These are phyloP conservation scores for Fragaria ananassa DNA, from an alignment of 306 rosid genomes.

Conservation along the genomic window DNA sequence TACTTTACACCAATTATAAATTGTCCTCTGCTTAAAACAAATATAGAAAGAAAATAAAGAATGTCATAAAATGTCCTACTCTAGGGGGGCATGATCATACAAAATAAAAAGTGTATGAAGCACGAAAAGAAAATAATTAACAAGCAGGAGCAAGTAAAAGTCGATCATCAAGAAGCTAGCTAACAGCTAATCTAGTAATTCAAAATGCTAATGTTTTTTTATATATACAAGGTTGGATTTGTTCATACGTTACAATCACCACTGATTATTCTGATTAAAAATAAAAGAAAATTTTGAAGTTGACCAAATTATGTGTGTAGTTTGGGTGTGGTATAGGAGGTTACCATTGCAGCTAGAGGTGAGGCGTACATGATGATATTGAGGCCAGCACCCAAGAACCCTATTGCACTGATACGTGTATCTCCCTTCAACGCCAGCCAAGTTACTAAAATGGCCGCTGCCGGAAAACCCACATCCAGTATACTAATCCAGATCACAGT, in stretches of 20 bases:
- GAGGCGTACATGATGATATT: conserved; percentile 61
- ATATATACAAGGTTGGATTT: not conserved
- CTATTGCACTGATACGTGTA: conserved; percentile 38
- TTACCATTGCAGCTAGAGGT: conserved; percentile 54
- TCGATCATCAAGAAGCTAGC: not conserved
- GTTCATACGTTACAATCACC: not conserved
- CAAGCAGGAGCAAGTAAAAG: not conserved
- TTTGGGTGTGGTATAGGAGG: not conserved
- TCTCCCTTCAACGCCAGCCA: conserved; percentile 45
- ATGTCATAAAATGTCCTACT: not conserved
- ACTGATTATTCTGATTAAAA: not conserved
- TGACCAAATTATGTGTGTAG: not conserved
- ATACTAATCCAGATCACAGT: conserved; percentile 34
- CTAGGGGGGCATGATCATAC: not conserved
- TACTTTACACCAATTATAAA: not conserved
- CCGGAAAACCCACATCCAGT: conserved; percentile 42
- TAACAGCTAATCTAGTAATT: not conserved
- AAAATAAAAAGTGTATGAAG: not conserved
- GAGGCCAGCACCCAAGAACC: conserved; percentile 47
- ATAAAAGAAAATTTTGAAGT: not conserved
- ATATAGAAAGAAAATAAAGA: not conserved
- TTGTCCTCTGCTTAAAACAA: not conserved
- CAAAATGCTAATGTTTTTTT: not conserved
- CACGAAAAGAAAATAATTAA: not conserved
- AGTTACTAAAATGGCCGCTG: conserved; percentile 23